Conservation (phyloP, 352 stramenopile genomes). For the Elongisporangium anandrum region DNA sequence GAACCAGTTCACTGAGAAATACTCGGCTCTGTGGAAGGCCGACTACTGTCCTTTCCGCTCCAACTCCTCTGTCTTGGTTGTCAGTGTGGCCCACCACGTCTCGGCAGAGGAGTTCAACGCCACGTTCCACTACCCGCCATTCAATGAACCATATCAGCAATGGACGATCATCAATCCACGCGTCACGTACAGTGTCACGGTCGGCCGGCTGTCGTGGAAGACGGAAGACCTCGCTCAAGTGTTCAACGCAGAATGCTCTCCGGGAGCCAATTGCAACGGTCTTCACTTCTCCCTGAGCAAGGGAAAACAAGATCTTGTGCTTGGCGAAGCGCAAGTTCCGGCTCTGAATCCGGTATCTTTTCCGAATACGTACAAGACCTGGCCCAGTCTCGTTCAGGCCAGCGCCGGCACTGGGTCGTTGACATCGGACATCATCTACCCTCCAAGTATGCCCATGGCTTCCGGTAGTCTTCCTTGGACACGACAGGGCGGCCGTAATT, state of each 20-base stretch:
- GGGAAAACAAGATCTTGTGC: background rate
- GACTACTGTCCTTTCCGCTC: background rate
- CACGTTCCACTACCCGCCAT: too few species aligned
- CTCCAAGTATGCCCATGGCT: too few species aligned
- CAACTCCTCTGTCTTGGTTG: background rate
- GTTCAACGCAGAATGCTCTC: background rate
- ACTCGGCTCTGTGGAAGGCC: too few species aligned
- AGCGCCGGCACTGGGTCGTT: background rate
- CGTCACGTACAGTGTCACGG: background rate
- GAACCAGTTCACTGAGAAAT: background rate
- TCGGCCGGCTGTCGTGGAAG: background rate
- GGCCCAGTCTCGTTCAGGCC: background rate
- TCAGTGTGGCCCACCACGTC: background rate
- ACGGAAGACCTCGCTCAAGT: background rate
- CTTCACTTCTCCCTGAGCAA: background rate
- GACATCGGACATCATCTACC: too few species aligned
- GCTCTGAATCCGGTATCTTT: background rate
- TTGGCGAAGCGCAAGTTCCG: background rate
- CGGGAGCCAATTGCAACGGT: background rate
- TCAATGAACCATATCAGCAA: too few species aligned
- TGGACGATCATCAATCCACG: too few species aligned
- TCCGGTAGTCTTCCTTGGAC: background rate
- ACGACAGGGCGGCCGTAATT: background rate
- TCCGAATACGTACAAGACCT: background rate
- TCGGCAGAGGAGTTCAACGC: background rate